A percentile compares a stretch with the other conserved stretches of the same genome.
phyloP scores from a whole-genome alignment of 768 basidiomycete genomes.

The Amyloporia xantha region DNA sequence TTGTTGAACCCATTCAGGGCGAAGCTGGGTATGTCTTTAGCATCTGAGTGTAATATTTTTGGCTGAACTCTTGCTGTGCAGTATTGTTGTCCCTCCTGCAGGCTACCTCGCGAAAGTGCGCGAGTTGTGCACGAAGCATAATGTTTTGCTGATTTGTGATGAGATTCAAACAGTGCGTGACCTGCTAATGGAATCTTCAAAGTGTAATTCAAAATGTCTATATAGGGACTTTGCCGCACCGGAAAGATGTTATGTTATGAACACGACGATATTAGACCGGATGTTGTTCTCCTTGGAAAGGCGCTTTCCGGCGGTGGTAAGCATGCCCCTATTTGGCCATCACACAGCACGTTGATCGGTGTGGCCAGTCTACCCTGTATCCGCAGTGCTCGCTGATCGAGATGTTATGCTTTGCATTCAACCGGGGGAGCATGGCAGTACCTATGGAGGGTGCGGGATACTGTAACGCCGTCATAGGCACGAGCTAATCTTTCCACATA shows the following conservation, averaged over 20 bases:
- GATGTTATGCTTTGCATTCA: constrained; percentile 93
- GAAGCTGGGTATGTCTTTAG: constrained; percentile 76
- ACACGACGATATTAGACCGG: constrained; percentile 83
- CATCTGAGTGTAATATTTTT: background rate
- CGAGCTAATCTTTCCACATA: too few species aligned
- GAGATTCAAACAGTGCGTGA: constrained; percentile 87
- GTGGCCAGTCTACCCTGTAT: constrained; percentile 86
- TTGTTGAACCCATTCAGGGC: constrained; percentile 98
- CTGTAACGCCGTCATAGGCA: too few species aligned
- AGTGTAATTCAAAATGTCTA: constrained; percentile 2
- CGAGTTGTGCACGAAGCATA: constrained; percentile 84
- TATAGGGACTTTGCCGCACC: constrained; percentile 81
- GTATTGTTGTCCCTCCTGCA: constrained; percentile 85
- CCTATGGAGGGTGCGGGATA: constrained; percentile 84
- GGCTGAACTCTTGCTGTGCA: constrained; percentile 22
- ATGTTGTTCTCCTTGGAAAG: constrained; percentile 91
- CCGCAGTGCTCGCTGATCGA: constrained; percentile 84
- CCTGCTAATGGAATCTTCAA: background rate
- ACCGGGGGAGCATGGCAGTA: constrained; percentile 94
- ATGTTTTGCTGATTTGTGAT: constrained; percentile 94
- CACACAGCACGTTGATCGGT: too few species aligned
- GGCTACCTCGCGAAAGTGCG: constrained; percentile 80
- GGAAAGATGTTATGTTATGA: constrained; percentile 92
- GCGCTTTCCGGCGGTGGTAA: constrained; percentile 91
- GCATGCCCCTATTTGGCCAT: too few species aligned